A percentile compares a stretch with the other conserved stretches of the same genome.
Evolutionary conservation across 140 eudicot genomes (phyloP).

Genomic region (Senecio squalidus): DNA sequence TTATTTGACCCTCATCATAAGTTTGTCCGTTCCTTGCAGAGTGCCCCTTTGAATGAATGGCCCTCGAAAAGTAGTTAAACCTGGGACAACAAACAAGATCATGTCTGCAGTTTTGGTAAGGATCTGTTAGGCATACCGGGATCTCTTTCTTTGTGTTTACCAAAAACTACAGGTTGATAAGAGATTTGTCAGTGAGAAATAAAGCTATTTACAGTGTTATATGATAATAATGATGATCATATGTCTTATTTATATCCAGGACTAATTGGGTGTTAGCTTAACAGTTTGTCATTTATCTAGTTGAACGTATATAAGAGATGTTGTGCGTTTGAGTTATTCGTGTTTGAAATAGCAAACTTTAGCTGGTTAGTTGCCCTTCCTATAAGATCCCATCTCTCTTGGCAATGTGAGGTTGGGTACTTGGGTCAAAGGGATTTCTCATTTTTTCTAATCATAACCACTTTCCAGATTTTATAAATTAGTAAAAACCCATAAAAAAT

Average conservation of each 20-base stretch:
- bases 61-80: slow-evolving; percentile 5
- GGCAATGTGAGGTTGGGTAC: too few relatives aligned
- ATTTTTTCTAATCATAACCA: too few relatives aligned
- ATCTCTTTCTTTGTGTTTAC: neutral
- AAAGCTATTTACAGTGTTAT: slow-evolving; percentile 10
- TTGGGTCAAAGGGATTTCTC: too few relatives aligned
- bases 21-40: slow-evolving; percentile 8
- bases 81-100: slow-evolving; percentile 2
- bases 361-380: too few relatives aligned
- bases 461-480: too few relatives aligned
- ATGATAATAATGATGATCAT: neutral
- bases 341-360: too few relatives aligned
- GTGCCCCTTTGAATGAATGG: slow-evolving; percentile 6
- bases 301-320: too few relatives aligned
- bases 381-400: too few relatives aligned
- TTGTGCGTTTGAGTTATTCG: too few relatives aligned
- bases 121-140: slow-evolving; percentile 12
- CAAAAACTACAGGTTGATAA: slow-evolving; percentile 9
- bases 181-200: slow-evolving; percentile 12
- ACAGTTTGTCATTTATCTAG: neutral
- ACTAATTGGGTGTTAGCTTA: neutral
- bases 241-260: too few relatives aligned
- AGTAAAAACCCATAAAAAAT: too few relatives aligned
- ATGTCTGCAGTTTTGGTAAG: slow-evolving; percentile 9
- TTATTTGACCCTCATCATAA: slow-evolving; percentile 6